Conservation (phyloP, 2,329 filamentous ascomycete species). For the Bipolaris victoriae region DNA sequence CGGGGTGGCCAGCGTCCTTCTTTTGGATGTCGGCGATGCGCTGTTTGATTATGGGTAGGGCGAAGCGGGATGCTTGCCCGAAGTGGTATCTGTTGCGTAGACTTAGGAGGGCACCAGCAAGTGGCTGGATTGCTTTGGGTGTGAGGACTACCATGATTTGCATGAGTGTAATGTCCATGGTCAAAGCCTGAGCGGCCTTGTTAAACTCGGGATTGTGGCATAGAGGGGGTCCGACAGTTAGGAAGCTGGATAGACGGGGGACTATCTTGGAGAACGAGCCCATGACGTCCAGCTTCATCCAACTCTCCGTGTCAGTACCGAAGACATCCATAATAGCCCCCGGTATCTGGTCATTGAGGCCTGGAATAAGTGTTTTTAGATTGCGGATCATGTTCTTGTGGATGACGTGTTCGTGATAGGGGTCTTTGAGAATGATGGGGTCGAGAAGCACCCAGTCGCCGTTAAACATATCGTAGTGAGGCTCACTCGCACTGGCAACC, state of each 20-base stretch:
- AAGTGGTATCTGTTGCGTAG: slow-evolving; percentile 58
- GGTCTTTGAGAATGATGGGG: slow-evolving; percentile 43
- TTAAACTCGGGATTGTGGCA: slow-evolving; percentile 57
- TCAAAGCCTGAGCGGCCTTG: slow-evolving; percentile 57
- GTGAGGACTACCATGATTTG: slow-evolving; percentile 53
- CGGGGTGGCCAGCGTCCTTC: slow-evolving; percentile 51
- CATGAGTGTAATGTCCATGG: slow-evolving; percentile 53
- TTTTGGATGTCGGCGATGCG: slow-evolving; percentile 57
- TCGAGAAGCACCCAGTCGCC: slow-evolving; percentile 50
- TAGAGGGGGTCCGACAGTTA: slow-evolving; percentile 54
- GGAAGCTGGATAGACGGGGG: slow-evolving; percentile 52
- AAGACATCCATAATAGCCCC: slow-evolving; percentile 42
- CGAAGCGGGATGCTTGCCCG: slow-evolving; percentile 51
- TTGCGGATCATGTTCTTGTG: slow-evolving; percentile 51
- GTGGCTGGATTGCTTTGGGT: slow-evolving; percentile 57
- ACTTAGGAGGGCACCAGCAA: slow-evolving; percentile 56
- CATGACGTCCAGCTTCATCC: slow-evolving; percentile 46
- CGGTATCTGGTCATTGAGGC: slow-evolving; percentile 49
- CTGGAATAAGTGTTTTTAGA: slow-evolving; percentile 47
- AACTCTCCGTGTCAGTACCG: slow-evolving; percentile 48
- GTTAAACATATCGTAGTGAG: slow-evolving; percentile 49
- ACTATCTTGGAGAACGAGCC: slow-evolving; percentile 49
- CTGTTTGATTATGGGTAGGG: slow-evolving; percentile 58
- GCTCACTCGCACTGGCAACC: slow-evolving; percentile 45
- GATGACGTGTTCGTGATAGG: slow-evolving; percentile 52